Evolutionary conservation across 352 stramenopile species (phyloP), one percentile per base, ranked within the genome.

Genomic region (Phytophthora litchii): DNA sequence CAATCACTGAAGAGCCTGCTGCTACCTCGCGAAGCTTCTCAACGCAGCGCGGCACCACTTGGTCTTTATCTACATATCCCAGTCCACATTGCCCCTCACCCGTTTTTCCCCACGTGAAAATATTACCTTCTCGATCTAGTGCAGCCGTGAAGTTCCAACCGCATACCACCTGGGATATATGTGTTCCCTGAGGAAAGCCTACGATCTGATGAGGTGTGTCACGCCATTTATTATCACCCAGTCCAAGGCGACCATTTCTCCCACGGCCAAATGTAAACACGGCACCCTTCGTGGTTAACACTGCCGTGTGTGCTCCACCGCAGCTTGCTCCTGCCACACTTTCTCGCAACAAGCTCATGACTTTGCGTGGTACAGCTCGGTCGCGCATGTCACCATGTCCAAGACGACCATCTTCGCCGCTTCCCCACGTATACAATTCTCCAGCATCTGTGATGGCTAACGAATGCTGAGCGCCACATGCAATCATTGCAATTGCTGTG

Each of bases 41-140:
- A 12, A 91, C 67, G 13, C 61, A 59, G 10, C 69, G 66, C n/a
- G 83, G 83, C 17, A 85, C 67, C n/a, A 86, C 51, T 58, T 94
- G 83, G 48, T 94, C 85, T 32, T 90, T 86, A 48, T 94, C 85
- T 11, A 89, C 52, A 43, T 91, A 93, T 17, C 81, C 81, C 19
- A 96, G 66, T 11, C 86, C 89, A 46, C 90, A 95, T 52, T 97
- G 88, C 0, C 89, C 89, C 46, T 97, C 88, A 10, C 82, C 80
- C 20, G 92, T 88, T 53, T 94, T 95, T 13, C 89, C 89, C 89
- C 89, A 97, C 23, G 84, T 81, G 43, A 78, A 95, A n/a, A 95
- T 68, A 13, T 56, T 62, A 1, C 82, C 80, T 23, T 86, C 57
- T 16, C 64, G 50, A 13, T 72, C 67, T 19, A 91, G 59, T 5